Evolutionary conservation across 192 early-diverging fungal genomes (phyloP).

Genomic region (Bifiguratus adelaidae): DNA sequence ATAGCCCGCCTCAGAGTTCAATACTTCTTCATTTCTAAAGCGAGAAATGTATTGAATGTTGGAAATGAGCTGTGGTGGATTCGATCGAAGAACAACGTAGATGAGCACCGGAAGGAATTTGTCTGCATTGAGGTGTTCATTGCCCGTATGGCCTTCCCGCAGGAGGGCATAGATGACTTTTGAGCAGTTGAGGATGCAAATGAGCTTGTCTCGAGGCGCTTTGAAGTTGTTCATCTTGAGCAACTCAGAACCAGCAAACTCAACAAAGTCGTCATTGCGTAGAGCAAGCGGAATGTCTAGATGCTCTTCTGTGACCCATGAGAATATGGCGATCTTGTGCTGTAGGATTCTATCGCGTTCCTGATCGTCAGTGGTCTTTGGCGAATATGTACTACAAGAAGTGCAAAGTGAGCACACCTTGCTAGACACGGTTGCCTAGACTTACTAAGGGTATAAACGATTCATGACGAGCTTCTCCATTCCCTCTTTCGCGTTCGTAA

Average conservation of each 20-base stretch:
- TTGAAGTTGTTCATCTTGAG: slow-evolving; percentile 75
- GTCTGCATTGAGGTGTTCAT: no score
- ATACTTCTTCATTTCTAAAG: slow-evolving; percentile 60
- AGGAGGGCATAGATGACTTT: slow-evolving; percentile 77
- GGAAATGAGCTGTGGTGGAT: slow-evolving; percentile 65
- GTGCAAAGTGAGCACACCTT: no score
- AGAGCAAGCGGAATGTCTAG: slow-evolving; percentile 52
- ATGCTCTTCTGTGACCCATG: slow-evolving; percentile 64
- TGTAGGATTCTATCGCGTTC: slow-evolving; percentile 64
- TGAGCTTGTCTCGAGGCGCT: slow-evolving; percentile 74
- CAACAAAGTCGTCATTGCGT: slow-evolving; percentile 53
- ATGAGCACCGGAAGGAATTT: slow-evolving; percentile 69
- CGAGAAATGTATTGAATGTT: slow-evolving; percentile 70
- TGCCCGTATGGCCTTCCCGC: no score
- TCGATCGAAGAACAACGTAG: slow-evolving; percentile 62
- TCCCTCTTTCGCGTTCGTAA: slow-evolving; percentile 69
- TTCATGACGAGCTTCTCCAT: slow-evolving; percentile 84
- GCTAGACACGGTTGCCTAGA: no score
- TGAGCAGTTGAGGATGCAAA: slow-evolving; percentile 77
- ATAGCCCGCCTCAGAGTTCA: slow-evolving; percentile 72
- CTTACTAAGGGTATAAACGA: slow-evolving; percentile 48
- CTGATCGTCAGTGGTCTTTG: slow-evolving; percentile 60
- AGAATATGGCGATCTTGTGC: slow-evolving; percentile 66
- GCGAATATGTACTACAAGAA: slow-evolving; percentile 61
- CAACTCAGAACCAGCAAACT: slow-evolving; percentile 57